Evolutionary conservation across 2,329 filamentous ascomycete species (phyloP), one percentile per base, ranked within the genome.

Genomic region (Drechslerella coelobrocha): DNA sequence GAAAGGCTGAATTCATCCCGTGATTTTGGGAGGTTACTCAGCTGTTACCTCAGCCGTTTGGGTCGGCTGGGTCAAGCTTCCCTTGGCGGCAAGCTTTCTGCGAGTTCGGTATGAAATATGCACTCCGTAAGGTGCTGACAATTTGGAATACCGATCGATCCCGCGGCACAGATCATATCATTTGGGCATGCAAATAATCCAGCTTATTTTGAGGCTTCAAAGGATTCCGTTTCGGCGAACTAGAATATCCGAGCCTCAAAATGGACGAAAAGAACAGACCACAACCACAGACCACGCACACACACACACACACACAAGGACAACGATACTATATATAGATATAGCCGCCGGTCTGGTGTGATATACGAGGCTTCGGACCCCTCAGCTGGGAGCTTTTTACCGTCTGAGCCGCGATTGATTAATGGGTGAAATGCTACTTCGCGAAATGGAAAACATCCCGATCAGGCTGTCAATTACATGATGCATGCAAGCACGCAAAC

Each of bases 61-160:
- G n/a, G 23, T 51, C 39, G 26, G 14, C n/a, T 54, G 56, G 51
- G 47, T 69, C 57, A 69, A 69, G 63, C 63, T 69, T 69, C 57
- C 50, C 62, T 68, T 68, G 62, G 55, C 62, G 43, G 37, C 41
- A 45, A 45, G 37, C 9, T 27, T 21, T 8, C 5, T 14, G 17
- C 19, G n/a, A 17, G 12, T 10, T 41, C 31, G 5, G 27, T 43
- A 2, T 54, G 24, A 8, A 7, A 39, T 5, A 56, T 19, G 45
- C 26, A 54, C 39, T 26, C 27, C 21, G 47, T 24, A 17, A 53
- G 5, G 29, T 12, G 34, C 48, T 37, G 19, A 21, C 39, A 48
- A 55, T 48, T 63, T 63, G 54, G 51, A 63, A 52, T 39, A 39
- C 34, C 6, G 29, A 6, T 6, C n/a, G n/a, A n/a, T n/a, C n/a